phyloP scores from a whole-genome alignment of 108 stramenopile species.

The Skeletonema tropicum region DNA sequence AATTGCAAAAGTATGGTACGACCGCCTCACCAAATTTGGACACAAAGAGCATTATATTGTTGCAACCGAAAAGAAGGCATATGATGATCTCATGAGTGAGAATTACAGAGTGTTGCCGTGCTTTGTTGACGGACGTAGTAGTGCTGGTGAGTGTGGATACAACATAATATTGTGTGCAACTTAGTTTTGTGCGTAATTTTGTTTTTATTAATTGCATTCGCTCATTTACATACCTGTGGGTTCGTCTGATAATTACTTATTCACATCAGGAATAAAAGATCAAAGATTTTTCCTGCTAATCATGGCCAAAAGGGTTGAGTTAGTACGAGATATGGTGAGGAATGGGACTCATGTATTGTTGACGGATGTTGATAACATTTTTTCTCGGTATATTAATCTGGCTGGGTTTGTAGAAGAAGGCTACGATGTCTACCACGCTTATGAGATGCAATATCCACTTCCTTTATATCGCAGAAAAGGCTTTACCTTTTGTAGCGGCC shows the following conservation, averaged over 20 bases:
- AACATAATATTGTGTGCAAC: too few relatives aligned
- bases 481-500: constrained; percentile 57
- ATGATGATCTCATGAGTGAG: constrained; percentile 1
- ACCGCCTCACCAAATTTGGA: constrained; percentile 37
- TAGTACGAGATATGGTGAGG: constrained; percentile 33
- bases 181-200: too few relatives aligned
- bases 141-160: too few relatives aligned
- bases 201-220: too few relatives aligned
- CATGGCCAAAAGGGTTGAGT: constrained; percentile 19
- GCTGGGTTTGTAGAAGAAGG: constrained; percentile 30
- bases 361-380: constrained; percentile 66
- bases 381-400: constrained; percentile 34
- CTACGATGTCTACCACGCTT: constrained; percentile 56
- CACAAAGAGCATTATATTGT: constrained; percentile 26
- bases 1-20: constrained; percentile 49
- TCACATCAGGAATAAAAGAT: neutral
- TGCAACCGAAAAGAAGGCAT: constrained; percentile 14
- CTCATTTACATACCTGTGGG: too few relatives aligned
- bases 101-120: constrained; percentile 19
- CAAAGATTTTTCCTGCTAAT: constrained; percentile 18
- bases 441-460: constrained; percentile 45
- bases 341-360: constrained; percentile 47
- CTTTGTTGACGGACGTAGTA: constrained; percentile 11
- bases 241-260: too few relatives aligned
- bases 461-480: constrained; percentile 31